Evolutionary conservation across 129 eudicot species (phyloP).

Genomic region (Pulicaria dysenterica): DNA sequence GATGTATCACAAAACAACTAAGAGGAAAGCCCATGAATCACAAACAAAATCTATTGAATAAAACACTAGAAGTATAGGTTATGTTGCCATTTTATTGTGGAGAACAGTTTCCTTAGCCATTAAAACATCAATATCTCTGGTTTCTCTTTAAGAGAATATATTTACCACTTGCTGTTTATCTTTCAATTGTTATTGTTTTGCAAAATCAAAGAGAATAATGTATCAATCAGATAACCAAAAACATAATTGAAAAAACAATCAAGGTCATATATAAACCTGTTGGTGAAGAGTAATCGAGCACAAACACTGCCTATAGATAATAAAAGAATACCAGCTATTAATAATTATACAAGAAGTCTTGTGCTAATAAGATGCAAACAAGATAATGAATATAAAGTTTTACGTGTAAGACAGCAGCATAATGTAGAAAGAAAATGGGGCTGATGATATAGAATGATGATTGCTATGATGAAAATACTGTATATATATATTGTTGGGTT

Average conservation of each 20-base stretch:
- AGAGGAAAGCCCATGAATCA: conserved; percentile 18
- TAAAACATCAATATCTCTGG: not conserved
- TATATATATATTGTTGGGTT: too few relatives aligned
- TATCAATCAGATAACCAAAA: not conserved
- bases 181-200: not conserved
- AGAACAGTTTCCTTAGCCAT: conserved; percentile 17
- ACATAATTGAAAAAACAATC: not conserved
- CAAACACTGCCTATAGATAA: conserved; percentile 81
- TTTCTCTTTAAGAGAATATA: not conserved
- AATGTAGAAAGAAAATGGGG: too few relatives aligned
- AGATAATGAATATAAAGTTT: too few relatives aligned
- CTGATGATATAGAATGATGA: too few relatives aligned
- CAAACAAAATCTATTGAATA: not conserved
- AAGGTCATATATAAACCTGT: conserved; percentile 50
- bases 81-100: not conserved
- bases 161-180: conserved; percentile 21
- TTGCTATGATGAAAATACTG: too few relatives aligned
- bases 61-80: conserved; percentile 8
- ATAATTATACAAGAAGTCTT: too few relatives aligned
- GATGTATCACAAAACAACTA: conserved; percentile 20
- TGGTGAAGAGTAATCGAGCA: conserved; percentile 87
- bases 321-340: too few relatives aligned
- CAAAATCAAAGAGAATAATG: not conserved
- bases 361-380: too few relatives aligned
- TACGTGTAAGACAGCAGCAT: too few relatives aligned